phyloP scores from a whole-genome alignment of 371 early-diverging fungal genomes.

The Rhizopus microsporus region DNA sequence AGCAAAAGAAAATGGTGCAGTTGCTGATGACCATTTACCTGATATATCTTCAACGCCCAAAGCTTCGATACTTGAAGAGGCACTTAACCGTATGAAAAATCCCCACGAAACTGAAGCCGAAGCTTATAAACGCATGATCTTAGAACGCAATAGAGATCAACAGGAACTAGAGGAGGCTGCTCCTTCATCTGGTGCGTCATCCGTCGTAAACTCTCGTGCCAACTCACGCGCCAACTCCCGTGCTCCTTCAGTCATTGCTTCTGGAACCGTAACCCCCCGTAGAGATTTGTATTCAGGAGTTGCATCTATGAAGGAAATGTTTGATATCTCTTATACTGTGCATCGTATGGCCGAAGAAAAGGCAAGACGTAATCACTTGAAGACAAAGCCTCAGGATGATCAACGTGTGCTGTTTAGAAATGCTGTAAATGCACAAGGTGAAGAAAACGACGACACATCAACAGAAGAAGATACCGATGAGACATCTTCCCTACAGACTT shows the following conservation, averaged over 20 bases:
- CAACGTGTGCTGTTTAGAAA: constrained; percentile 14
- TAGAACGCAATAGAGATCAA: constrained; percentile 27
- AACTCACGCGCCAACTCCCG: constrained; percentile 30
- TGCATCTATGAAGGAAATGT: constrained; percentile 59
- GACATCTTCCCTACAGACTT: constrained; percentile 14
- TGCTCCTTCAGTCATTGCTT: constrained; percentile 23
- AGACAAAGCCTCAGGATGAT: background rate
- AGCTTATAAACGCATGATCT: constrained; percentile 29
- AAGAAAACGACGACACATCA: constrained; percentile 24
- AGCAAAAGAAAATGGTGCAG: background rate
- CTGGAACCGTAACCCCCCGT: constrained; percentile 29
- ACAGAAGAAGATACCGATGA: constrained; percentile 25
- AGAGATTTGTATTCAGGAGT: constrained; percentile 49
- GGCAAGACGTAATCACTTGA: constrained; percentile 32
- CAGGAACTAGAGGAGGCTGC: constrained; percentile 25
- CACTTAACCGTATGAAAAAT: background rate
- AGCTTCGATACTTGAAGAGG: constrained; percentile 10
- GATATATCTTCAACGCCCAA: constrained; percentile 13
- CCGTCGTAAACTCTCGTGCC: constrained; percentile 31
- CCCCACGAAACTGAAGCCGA: constrained; percentile 26
- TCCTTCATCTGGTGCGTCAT: constrained; percentile 19
- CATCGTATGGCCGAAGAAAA: constrained; percentile 66
- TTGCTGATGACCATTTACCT: no score
- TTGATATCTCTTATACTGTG: constrained; percentile 65
- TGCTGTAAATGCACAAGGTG: constrained; percentile 19